Evolutionary conservation across 1,139 yeast genomes (phyloP).

Genomic region (Geotrichum candidum): DNA sequence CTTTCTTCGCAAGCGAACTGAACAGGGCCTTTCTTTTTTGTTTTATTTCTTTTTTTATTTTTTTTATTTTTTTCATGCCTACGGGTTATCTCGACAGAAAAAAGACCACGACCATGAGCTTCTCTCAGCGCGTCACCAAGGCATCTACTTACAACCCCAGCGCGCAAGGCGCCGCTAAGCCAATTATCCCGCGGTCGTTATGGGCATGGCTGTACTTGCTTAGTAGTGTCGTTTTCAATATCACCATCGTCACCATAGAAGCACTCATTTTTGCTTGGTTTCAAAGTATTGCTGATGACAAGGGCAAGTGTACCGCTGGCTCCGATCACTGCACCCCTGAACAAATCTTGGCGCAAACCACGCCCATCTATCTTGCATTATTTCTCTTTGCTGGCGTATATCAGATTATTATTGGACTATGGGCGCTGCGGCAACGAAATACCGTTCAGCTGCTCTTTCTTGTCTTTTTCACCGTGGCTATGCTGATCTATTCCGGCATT

Average conservation of each 20-base stretch:
- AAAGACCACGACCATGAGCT: not conserved
- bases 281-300: slow-evolving; percentile 28
- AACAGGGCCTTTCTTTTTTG: not conserved
- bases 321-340: slow-evolving; percentile 20
- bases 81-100: not conserved
- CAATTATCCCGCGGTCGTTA: slow-evolving; percentile 1
- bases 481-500: slow-evolving; percentile 48
- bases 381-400: slow-evolving; percentile 43
- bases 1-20: not conserved
- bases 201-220: slow-evolving; percentile 13
- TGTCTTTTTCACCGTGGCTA: slow-evolving; percentile 43
- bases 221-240: slow-evolving; percentile 10
- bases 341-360: slow-evolving; percentile 28
- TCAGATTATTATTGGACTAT: slow-evolving; percentile 40
- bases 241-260: slow-evolving; percentile 10
- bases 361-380: slow-evolving; percentile 39
- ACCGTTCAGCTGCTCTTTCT: slow-evolving; percentile 41
- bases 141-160: not conserved
- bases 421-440: slow-evolving; percentile 43
- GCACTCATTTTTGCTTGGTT: slow-evolving; percentile 17
- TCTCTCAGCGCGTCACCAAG: not conserved
- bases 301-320: slow-evolving; percentile 29
- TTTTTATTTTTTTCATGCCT: not conserved
- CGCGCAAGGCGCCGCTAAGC: not conserved
- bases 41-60: no score